A percentile compares a stretch with the other conserved stretches of the same genome.
These are phyloP conservation scores for Pseudogymnoascus sp. DNA, from an alignment of 2,329 filamentous ascomycete species.

Conservation along the genomic window DNA sequence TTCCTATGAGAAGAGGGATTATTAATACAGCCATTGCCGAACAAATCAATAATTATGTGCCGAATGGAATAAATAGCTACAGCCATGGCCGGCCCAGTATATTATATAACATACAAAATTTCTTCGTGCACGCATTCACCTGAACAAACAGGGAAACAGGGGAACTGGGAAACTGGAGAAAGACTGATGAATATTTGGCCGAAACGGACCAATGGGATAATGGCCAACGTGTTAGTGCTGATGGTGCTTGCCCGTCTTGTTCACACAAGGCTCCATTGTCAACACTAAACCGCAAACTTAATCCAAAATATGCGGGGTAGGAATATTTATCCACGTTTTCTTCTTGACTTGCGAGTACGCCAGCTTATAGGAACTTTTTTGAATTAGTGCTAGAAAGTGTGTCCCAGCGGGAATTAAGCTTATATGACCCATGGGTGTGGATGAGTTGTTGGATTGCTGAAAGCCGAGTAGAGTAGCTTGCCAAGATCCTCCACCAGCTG, in stretches of 20 bases:
- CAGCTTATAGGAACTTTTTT: not conserved
- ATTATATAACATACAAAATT: not conserved
- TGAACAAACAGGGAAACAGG: not conserved
- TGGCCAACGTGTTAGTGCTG: not conserved
- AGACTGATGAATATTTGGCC: not conserved
- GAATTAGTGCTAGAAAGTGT: not conserved
- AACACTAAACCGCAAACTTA: not conserved
- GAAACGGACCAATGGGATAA: not conserved
- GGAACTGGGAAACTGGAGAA: not conserved
- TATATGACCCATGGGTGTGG: not conserved
- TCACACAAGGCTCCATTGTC: not conserved
- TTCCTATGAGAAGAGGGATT: not conserved
- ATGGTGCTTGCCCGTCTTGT: not conserved
- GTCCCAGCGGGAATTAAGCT: not conserved
- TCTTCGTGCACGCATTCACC: not conserved
- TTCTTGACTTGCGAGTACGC: not conserved
- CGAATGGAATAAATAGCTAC: not conserved
- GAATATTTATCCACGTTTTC: not conserved
- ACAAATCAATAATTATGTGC: not conserved
- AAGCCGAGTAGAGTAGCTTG: not conserved
- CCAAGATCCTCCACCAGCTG: not conserved
- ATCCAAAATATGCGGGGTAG: not conserved
- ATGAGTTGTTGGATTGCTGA: not conserved
- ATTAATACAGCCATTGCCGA: not conserved
- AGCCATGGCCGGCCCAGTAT: not conserved